These are phyloP conservation scores for Colletotrichum sp. DNA, from an alignment of 2,329 filamentous ascomycete genomes.

Conservation along the genomic window DNA sequence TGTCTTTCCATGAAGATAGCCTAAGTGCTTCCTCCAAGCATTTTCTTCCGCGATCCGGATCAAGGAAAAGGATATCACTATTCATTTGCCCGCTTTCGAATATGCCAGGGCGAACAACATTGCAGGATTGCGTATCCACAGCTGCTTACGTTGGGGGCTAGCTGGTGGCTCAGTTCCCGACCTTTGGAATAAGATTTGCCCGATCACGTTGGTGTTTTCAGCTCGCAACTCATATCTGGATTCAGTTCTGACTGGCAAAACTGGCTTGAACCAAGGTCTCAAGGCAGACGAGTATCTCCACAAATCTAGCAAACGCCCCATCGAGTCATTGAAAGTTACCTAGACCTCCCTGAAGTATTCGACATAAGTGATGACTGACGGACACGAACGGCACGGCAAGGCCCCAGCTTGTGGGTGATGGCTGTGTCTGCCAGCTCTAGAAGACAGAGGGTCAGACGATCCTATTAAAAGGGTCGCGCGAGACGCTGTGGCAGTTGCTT, in stretches of 20 bases:
- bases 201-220: not conserved
- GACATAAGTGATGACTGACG: not conserved
- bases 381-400: not conserved
- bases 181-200: not conserved
- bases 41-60: not conserved
- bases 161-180: not conserved
- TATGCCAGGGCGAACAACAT: not conserved
- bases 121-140: not conserved
- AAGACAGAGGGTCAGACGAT: not conserved
- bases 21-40: not conserved
- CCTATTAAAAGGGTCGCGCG: not conserved
- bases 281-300: not conserved
- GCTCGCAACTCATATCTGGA: not conserved
- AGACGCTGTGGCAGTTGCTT: not conserved
- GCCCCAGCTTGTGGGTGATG: not conserved
- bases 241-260: not conserved
- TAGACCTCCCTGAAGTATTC: not conserved
- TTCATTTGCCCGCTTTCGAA: not conserved
- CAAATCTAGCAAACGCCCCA: not conserved
- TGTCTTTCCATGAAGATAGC: not conserved
- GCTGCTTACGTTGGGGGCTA: not conserved
- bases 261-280: not conserved
- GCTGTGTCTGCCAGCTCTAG: not conserved
- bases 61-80: not conserved
- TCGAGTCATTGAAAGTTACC: not conserved